These are phyloP conservation scores for Chamaecrista fasciculata DNA, from an alignment of 306 rosid genomes.

Conservation along the genomic window DNA sequence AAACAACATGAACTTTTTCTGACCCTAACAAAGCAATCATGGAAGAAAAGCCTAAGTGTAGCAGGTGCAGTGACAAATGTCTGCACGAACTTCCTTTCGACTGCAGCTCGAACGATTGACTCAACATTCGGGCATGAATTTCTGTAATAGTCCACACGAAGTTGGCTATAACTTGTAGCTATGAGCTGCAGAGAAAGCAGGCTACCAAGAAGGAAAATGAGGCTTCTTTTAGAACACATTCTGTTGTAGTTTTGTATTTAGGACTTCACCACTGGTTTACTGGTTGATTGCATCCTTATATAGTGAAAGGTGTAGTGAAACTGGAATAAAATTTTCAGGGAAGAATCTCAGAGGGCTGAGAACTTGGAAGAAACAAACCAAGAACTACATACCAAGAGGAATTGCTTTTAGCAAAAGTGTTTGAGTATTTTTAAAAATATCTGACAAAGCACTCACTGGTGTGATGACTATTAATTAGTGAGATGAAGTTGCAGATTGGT, in stretches of 20 bases:
- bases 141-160: constrained; percentile 46
- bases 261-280: neutral
- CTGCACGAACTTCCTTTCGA: constrained; percentile 55
- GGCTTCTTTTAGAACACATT: constrained; percentile 36
- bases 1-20: neutral
- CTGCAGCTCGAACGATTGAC: constrained; percentile 60
- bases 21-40: constrained; percentile 84
- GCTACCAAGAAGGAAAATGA: constrained; percentile 28
- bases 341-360: constrained; percentile 24
- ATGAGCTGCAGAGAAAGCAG: constrained; percentile 39
- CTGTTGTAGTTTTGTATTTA: neutral
- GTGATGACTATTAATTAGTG: constrained; percentile 15
- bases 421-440: constrained; percentile 21
- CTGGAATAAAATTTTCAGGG: neutral
- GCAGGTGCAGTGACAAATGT: constrained; percentile 78
- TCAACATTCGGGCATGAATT: constrained; percentile 73
- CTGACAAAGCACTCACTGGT: constrained; percentile 34
- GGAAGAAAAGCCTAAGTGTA: constrained; percentile 87
- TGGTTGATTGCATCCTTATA: constrained; percentile 31
- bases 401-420: constrained; percentile 26
- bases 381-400: constrained; percentile 19
- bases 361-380: constrained; percentile 21
- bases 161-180: constrained; percentile 37
- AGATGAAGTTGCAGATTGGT: constrained; percentile 25
- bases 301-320: constrained; percentile 16